Evolutionary conservation across 2,329 filamentous ascomycete species (phyloP).

Genomic region (Sporothrix inflata): DNA sequence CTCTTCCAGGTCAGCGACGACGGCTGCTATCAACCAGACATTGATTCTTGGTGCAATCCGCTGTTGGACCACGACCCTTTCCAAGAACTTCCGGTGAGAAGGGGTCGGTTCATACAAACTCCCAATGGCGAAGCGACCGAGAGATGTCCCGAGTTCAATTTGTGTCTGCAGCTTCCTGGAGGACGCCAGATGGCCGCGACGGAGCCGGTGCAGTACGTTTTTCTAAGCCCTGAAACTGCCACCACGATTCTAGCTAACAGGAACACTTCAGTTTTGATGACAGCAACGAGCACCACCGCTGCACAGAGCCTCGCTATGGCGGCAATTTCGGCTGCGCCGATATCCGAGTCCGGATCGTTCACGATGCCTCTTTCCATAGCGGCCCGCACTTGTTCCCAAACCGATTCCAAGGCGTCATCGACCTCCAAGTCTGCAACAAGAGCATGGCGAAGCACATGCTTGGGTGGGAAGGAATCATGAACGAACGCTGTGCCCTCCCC

Average conservation of each 20-base stretch:
- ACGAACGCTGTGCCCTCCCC: too few species aligned
- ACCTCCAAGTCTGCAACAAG: slow-evolving; percentile 11
- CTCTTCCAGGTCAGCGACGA: neutral
- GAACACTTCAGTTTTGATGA: neutral
- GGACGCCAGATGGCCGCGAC: neutral
- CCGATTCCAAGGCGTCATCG: neutral
- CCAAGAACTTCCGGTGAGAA: neutral
- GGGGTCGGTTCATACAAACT: too few species aligned
- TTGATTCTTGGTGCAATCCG: slow-evolving; percentile 24
- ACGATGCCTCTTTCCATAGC: neutral
- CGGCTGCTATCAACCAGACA: neutral
- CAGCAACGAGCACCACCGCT: neutral
- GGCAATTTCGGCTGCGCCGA: neutral
- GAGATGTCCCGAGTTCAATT: neutral
- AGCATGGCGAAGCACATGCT: neutral
- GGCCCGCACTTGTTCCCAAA: too few species aligned
- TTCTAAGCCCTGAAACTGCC: neutral
- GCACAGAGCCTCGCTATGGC: neutral
- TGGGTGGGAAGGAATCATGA: neutral
- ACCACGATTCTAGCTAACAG: neutral
- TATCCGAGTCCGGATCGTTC: neutral
- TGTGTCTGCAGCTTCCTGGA: neutral
- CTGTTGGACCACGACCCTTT: neutral
- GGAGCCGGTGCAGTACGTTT: neutral
- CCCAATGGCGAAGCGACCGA: too few species aligned